Evolutionary conservation across 192 early-diverging fungal genomes (phyloP), one percentile per base, ranked within the genome.

Genomic region (Gamsiella multidivaricata): DNA sequence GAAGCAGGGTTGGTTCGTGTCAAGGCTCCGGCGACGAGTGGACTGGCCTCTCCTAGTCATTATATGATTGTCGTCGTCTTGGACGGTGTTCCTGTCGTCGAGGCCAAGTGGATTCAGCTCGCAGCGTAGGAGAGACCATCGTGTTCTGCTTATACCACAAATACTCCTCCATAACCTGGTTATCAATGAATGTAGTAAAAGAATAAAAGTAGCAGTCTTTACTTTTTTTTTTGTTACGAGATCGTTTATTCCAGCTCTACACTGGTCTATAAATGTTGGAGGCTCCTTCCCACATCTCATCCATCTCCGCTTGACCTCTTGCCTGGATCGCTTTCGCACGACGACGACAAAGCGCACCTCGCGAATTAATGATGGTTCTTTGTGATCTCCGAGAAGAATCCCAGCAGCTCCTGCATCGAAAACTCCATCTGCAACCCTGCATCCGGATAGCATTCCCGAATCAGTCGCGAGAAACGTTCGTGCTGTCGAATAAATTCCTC

Each of bases 401-500:
- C 82, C 50, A 94, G 54, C 45, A 95, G 69, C 73, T 95, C 94
- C 20, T 92, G 86, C 58, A 92, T 89, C 3, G 95, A 94, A 71
- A 97, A 97, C 58, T 97, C 96, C 43, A 99, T 79, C 50, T 89
- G 81, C 23, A 95, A 70, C 42, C 89, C 88, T 1, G 91, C 86
- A 68, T 96, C 93, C 3, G 95, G 94, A 75, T 97, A 99, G 56
- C 96, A 94, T 26, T 88, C 85, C 0, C 84, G 80, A 63, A 99
- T 94, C 36, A 96, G 66, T 28, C 90, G 89, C 60, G 93, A 93
- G 82, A 95, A 94, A 26, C 90, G 85, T 60, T 93, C 87, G 50
- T 95, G 87, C 69, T 92, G 91, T 25, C 86, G 83, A 28, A 93
- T 87, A 47, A 94, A 87, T 25, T 96, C 95, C 59, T 96, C 92